phyloP scores from a whole-genome alignment of 371 early-diverging fungal species.

The Apophysomyces elegans region DNA sequence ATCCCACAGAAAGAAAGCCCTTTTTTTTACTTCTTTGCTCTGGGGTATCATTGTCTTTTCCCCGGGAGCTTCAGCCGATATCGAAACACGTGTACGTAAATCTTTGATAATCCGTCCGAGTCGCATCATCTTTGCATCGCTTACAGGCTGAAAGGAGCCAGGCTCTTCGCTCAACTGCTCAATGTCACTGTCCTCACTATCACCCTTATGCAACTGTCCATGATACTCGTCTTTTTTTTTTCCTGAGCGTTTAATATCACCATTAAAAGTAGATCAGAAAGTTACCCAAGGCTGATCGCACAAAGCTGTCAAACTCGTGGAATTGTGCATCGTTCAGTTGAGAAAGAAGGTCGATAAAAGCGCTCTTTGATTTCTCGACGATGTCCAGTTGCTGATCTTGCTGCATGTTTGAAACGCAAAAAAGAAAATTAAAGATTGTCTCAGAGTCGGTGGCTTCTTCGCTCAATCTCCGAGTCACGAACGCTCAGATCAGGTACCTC shows the following conservation, averaged over 20 bases:
- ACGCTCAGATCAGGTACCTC: too few relatives aligned
- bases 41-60: conserved; percentile 61
- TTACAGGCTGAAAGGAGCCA: conserved; percentile 42
- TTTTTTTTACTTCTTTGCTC: conserved; percentile 48
- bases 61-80: conserved; percentile 66
- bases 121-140: conserved; percentile 44
- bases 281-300: conserved; percentile 58
- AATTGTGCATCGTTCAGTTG: conserved; percentile 54
- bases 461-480: too few relatives aligned
- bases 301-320: conserved; percentile 60
- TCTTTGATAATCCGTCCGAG: conserved; percentile 60
- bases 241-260: background rate
- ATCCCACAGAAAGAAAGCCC: background rate
- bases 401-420: background rate
- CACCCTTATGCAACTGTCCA: conserved; percentile 33
- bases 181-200: conserved; percentile 26
- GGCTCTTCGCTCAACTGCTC: conserved; percentile 34
- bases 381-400: conserved; percentile 16
- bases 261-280: background rate
- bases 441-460: too few relatives aligned
- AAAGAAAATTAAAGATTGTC: too few relatives aligned
- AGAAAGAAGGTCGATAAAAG: conserved; percentile 55
- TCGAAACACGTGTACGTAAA: conserved; percentile 54
- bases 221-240: conserved; percentile 46
- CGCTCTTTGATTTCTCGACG: conserved; percentile 53